These are phyloP conservation scores for Prunus armeniaca DNA, from an alignment of 306 rosid species.

Conservation along the genomic window DNA sequence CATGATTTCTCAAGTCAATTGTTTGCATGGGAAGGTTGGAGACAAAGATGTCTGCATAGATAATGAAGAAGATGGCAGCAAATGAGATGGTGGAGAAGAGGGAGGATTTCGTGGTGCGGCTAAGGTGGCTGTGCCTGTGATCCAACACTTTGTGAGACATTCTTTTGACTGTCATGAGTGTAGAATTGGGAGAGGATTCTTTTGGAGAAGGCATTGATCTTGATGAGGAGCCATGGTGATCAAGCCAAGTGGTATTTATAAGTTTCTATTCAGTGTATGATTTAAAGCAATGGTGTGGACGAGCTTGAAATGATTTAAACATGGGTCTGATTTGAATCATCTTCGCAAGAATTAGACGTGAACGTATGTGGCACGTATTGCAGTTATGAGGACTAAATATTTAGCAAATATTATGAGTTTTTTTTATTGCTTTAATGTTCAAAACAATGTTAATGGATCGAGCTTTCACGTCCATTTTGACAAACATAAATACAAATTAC, in stretches of 20 bases:
- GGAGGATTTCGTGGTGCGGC: conserved; percentile 10
- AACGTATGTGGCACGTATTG: no score
- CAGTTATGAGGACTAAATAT: no score
- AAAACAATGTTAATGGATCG: background rate
- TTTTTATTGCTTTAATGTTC: background rate
- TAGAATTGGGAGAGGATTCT: background rate
- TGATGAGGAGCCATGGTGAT: background rate
- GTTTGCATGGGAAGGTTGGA: conserved; percentile 1
- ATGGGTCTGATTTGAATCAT: background rate
- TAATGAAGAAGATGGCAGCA: conserved; percentile 33
- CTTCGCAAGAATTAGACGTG: background rate
- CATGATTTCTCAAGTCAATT: background rate
- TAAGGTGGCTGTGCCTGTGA: background rate
- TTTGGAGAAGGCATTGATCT: conserved; percentile 1
- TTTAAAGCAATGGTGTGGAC: no score
- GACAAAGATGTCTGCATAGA: conserved; percentile 2
- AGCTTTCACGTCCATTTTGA: background rate
- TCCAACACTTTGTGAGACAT: conserved; percentile 26
- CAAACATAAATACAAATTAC: background rate
- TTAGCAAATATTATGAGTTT: background rate
- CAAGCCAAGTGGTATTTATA: background rate
- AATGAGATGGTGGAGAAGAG: conserved; percentile 25
- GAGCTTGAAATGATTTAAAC: no score
- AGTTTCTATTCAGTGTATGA: no score
- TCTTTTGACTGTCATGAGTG: background rate